A percentile compares a stretch with the other conserved stretches of the same genome.
Conservation (phyloP, 1,284 basidiomycete genomes). For the Retiboletus flavoniger region DNA sequence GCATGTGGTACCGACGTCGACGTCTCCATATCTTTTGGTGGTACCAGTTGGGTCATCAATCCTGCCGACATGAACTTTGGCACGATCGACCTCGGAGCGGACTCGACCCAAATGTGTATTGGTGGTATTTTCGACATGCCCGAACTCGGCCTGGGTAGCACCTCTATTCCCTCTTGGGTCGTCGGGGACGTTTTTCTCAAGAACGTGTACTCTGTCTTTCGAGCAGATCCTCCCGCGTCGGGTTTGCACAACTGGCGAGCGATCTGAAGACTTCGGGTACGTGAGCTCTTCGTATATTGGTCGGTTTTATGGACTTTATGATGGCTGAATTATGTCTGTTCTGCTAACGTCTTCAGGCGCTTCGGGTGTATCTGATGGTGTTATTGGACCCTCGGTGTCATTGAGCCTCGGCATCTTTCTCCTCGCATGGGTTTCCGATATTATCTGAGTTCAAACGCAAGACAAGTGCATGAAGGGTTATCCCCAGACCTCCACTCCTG, state of each 20-base stretch:
- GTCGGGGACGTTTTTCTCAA: constrained; percentile 68
- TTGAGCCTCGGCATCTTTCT: not conserved
- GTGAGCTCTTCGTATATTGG: not conserved
- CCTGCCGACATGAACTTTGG: constrained; percentile 79
- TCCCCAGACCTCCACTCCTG: not conserved
- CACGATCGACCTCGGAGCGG: constrained; percentile 24
- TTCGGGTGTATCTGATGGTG: not conserved
- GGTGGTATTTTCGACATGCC: constrained; percentile 60
- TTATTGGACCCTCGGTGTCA: not conserved
- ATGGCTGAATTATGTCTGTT: not conserved
- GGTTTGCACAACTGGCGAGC: constrained; percentile 41
- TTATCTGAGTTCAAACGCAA: not conserved
- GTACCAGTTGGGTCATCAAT: constrained; percentile 67
- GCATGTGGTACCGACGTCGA: constrained; percentile 52
- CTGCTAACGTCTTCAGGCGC: not conserved
- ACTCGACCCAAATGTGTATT: constrained; percentile 41
- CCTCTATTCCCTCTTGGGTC: constrained; percentile 41
- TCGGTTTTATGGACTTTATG: not conserved
- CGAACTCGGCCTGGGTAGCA: constrained; percentile 9
- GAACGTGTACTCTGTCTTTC: constrained; percentile 52
- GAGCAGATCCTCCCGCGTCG: constrained; percentile 45
- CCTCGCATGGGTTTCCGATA: not conserved
- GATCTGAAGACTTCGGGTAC: not conserved
- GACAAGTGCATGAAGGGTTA: not conserved
- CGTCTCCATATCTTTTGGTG: constrained; percentile 68